Base-by-base conservation (phyloP, 148 eudicot genomes). In the Chenopodium suecicum region DNA sequence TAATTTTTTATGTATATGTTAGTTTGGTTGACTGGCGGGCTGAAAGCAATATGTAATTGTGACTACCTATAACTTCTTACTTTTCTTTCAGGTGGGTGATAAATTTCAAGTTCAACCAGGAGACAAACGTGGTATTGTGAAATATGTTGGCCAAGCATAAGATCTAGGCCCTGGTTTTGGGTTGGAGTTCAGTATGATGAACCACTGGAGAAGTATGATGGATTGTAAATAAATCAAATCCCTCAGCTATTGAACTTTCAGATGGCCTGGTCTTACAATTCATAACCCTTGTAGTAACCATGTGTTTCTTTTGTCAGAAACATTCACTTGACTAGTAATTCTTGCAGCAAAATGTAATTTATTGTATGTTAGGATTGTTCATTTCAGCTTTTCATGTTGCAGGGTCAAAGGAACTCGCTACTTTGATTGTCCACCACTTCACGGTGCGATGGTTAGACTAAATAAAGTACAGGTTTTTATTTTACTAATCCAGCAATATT, bases 51-150 rank as follows among this genome's bases (percentile, higher is more conserved):
- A n/a, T n/a, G 34, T 29, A 63, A 14, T 16, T 20, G 14, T 74
- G 47, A 17, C 41, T 70, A 50, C 63, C 74, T 73, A 74, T 19
- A 34, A 48, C 7, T 69, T 17, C 9, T 73, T 79, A 41, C 56
- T 82, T 71, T 31, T 56, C 20, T 68, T 74, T 72, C 82, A 95
- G 97, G 92, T 92, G 47, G 99, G 99, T 81, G 98, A 96, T 80
- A 94, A 98, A 88, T 96, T 98, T 82, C 92, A 96, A 90, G 94
- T 94, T 85, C 89, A 92, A 89, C 93, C 95, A 23, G 99, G 99
- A 78, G 99, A 94, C 62, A 95, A 96, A 85, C 88, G 97, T 84
- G 99, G 99, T 11, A 84, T 90, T 76, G 86, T 95, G 81, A 95
- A 93, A 87, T 95, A 88, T 89, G 98, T 95, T 48, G 99, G 98